Percentiles rank a stretch among this genome's conserved stretches.
Evolutionary conservation across 108 stramenopile species (phyloP).

Genomic region (Poteriospumella lacustris): DNA sequence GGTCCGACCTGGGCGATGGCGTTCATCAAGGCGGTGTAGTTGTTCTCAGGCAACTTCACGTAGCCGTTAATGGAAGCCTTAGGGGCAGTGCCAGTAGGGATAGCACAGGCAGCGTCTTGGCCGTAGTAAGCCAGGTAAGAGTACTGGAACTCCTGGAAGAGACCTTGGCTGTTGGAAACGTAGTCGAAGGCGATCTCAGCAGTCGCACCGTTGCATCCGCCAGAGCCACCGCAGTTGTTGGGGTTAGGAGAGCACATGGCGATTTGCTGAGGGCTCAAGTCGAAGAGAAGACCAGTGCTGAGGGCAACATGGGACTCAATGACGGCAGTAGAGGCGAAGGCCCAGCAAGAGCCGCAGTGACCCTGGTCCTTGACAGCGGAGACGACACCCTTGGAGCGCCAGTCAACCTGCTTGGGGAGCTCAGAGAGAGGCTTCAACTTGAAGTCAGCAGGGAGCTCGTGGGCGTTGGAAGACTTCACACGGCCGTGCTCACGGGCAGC

Average conservation of each 20-base stretch:
- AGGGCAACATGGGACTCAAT: conserved; percentile 72
- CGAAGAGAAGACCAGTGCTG: conserved; percentile 57
- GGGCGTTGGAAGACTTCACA: neutral
- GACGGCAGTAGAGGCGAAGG: conserved; percentile 36
- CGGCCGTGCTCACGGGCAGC: neutral
- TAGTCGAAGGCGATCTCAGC: conserved; percentile 68
- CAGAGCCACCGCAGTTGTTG: conserved; percentile 70
- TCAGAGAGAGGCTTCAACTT: neutral
- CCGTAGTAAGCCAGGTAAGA: conserved; percentile 61
- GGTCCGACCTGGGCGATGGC: conserved; percentile 72
- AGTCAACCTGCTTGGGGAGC: conserved; percentile 70
- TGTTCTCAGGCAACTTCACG: conserved; percentile 61
- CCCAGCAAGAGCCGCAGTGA: conserved; percentile 75
- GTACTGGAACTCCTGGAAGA: conserved; percentile 58
- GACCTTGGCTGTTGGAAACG: conserved; percentile 44
- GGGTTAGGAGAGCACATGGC: conserved; percentile 71
- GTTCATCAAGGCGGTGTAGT: conserved; percentile 68
- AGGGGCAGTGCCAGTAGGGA: neutral
- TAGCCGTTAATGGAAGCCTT: conserved; percentile 68
- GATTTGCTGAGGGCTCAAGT: conserved; percentile 64
- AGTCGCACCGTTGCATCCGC: conserved; percentile 64
- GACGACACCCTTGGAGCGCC: conserved; percentile 56
- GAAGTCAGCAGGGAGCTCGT: conserved; percentile 2
- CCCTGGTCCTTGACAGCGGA: conserved; percentile 74
- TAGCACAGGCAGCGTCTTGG: conserved; percentile 41